Base-by-base conservation (phyloP, 2,329 filamentous ascomycete genomes). In the Fusarium cicatricum region DNA sequence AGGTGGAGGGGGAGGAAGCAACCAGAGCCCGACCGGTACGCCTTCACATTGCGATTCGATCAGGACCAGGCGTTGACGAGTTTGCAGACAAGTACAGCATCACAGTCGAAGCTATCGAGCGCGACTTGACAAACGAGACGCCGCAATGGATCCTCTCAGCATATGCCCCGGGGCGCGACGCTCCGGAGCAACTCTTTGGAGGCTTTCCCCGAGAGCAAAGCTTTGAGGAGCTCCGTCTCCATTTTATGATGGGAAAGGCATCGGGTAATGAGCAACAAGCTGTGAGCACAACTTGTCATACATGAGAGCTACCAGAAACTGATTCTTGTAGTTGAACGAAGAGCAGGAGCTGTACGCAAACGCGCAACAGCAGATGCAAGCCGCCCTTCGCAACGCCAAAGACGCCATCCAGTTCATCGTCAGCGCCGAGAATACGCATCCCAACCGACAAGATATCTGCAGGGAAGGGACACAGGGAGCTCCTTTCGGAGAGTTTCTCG, bases 111-210 rank as follows among this genome's bases (percentile, higher is more conserved):
- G 77, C 75, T 3, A 88, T 96, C 65, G 81, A 82, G 56, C 75
- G 77, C 47, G 92, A 96, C 70, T 79, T 96, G 39, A 84, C 81
- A 1, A 80, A 81, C 17, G 91, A 95, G 56, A 82, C 84, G 9
- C 94, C 94, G 15, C 77, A 85, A 80, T 98, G 93, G 90, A 88
- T 95, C 5, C 82, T 97, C 19, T 97, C 93, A 1, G 84, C 89
- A 17, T 98, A 97, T 73, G 91, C 88, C 0, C 92, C 93, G 0
- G 90, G 89, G 4, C 83, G 80, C 67, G 85, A 92, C 65, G 86
- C 90, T 2, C 93, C 93, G 0, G 85, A 86, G 15, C 92, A 97
- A 74, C 81, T 97, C 1, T 93, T 97, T 68, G 92, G 92, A 46
- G 92, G 92, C 2, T 82, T 81, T 38, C 81, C 85, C 6, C 84